These are phyloP conservation scores for Aspergillus bertholletiae DNA, from an alignment of 495 filamentous ascomycete species.

Conservation along the genomic window DNA sequence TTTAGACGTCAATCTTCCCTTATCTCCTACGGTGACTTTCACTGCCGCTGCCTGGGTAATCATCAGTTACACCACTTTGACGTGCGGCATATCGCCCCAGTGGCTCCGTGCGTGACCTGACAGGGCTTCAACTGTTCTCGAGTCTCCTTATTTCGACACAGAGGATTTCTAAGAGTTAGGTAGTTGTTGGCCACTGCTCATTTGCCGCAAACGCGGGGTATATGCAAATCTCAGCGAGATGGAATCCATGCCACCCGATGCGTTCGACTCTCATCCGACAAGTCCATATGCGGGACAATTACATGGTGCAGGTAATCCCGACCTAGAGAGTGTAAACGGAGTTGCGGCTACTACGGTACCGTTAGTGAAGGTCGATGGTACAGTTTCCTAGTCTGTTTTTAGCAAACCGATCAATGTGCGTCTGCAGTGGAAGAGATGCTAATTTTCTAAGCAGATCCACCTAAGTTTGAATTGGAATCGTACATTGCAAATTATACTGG, in stretches of 20 bases:
- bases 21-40: not conserved
- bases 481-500: slow-evolving; percentile 91
- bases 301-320: slow-evolving; percentile 1
- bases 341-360: slow-evolving; percentile 8
- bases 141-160: not conserved
- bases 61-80: slow-evolving; percentile 10
- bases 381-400: not conserved
- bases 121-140: not conserved
- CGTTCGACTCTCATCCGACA: slow-evolving; percentile 19
- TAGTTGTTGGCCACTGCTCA: not conserved
- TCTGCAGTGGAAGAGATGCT: slow-evolving; percentile 5
- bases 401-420: slow-evolving; percentile 1
- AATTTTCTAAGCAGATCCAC: slow-evolving; percentile 56
- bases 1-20: not conserved
- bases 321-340: slow-evolving; percentile 14
- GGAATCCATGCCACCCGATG: slow-evolving; percentile 28
- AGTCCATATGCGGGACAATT: slow-evolving; percentile 10
- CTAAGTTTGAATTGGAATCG: slow-evolving; percentile 89
- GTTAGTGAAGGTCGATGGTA: slow-evolving; percentile 33
- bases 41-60: not conserved
- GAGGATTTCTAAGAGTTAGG: not conserved
- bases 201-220: not conserved
- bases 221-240: slow-evolving; percentile 10
- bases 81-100: slow-evolving; percentile 1
- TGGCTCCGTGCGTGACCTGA: not conserved